phyloP scores from a whole-genome alignment of 2,329 filamentous ascomycete species.

The Teratosphaeriaceae sp. region DNA sequence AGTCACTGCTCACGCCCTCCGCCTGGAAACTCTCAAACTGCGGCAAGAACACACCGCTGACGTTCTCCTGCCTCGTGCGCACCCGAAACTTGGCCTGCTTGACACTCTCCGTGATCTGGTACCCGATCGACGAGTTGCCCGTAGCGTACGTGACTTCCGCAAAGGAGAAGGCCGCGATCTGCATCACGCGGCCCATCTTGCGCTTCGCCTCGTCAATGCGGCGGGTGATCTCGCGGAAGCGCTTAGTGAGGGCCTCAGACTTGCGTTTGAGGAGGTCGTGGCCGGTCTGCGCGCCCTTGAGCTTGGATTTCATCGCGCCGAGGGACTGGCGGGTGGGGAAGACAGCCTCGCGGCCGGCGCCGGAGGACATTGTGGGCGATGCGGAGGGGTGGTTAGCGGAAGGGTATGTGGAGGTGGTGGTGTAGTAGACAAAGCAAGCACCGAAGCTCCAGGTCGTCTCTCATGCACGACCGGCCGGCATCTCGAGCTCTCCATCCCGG shows the following conservation, averaged over 20 bases:
- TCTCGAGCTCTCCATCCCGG: too few relatives aligned
- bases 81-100: slow-evolving; percentile 89
- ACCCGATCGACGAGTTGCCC: slow-evolving; percentile 80
- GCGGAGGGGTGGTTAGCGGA: background rate
- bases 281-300: slow-evolving; percentile 72
- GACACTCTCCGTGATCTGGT: slow-evolving; percentile 94
- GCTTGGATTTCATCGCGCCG: slow-evolving; percentile 94
- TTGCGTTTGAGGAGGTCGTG: slow-evolving; percentile 96
- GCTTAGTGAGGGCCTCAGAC: slow-evolving; percentile 95
- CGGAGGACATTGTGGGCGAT: slow-evolving; percentile 6
- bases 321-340: slow-evolving; percentile 97
- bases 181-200: slow-evolving; percentile 99
- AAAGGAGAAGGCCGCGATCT: slow-evolving; percentile 94
- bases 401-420: background rate
- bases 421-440: slow-evolving; percentile 4
- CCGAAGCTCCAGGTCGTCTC: background rate
- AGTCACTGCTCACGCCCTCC: slow-evolving; percentile 81
- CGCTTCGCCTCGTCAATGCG: slow-evolving; percentile 98
- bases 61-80: slow-evolving; percentile 95
- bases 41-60: slow-evolving; percentile 90
- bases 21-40: slow-evolving; percentile 86
- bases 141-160: slow-evolving; percentile 97
- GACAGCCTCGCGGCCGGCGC: slow-evolving; percentile 75
- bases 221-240: slow-evolving; percentile 74
- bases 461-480: too few relatives aligned